Evolutionary conservation across 1,284 basidiomycete species (phyloP).

Genomic region (Phylloboletellus chloephorus): DNA sequence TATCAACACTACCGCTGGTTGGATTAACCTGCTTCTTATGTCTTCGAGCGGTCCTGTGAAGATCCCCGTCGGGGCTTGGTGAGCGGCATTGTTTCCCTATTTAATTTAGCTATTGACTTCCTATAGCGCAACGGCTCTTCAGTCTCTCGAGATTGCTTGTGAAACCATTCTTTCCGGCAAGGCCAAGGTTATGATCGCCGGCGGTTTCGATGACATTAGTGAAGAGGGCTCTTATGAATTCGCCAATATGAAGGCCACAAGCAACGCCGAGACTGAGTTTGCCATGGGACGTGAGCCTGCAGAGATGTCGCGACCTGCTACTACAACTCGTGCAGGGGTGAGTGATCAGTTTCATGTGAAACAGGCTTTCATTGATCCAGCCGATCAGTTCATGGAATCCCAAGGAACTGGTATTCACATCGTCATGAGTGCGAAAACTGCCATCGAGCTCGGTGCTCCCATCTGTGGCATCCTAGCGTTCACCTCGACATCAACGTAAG

Average conservation of each 20-base stretch:
- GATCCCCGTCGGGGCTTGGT: slow-evolving; percentile 98
- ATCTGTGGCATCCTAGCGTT: slow-evolving; percentile 93
- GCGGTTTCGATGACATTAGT: slow-evolving; percentile 96
- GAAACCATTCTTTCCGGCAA: slow-evolving; percentile 93
- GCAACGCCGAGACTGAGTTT: slow-evolving; percentile 93
- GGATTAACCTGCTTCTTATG: slow-evolving; percentile 91
- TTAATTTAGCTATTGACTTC: slow-evolving; percentile 7
- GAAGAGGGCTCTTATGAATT: slow-evolving; percentile 98
- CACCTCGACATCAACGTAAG: slow-evolving; percentile 93
- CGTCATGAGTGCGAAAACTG: slow-evolving; percentile 94
- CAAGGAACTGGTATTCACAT: slow-evolving; percentile 97
- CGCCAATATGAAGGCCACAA: slow-evolving; percentile 99
- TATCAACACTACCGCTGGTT: slow-evolving; percentile 97
- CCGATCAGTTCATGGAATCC: slow-evolving; percentile 85
- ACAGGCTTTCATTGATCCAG: slow-evolving; percentile 17
- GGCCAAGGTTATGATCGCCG: slow-evolving; percentile 98
- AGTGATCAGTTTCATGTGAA: slow-evolving; percentile 24
- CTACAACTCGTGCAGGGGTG: slow-evolving; percentile 89
- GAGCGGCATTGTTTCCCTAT: slow-evolving; percentile 24
- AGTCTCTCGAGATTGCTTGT: slow-evolving; percentile 97
- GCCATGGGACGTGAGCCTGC: slow-evolving; percentile 98
- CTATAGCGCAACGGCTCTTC: slow-evolving; percentile 86
- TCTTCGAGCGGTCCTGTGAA: slow-evolving; percentile 97
- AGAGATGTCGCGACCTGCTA: slow-evolving; percentile 97
- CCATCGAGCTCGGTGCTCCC: slow-evolving; percentile 88